Base-by-base conservation (phyloP, 2,329 filamentous ascomycete species). In the Phoma sp. region DNA sequence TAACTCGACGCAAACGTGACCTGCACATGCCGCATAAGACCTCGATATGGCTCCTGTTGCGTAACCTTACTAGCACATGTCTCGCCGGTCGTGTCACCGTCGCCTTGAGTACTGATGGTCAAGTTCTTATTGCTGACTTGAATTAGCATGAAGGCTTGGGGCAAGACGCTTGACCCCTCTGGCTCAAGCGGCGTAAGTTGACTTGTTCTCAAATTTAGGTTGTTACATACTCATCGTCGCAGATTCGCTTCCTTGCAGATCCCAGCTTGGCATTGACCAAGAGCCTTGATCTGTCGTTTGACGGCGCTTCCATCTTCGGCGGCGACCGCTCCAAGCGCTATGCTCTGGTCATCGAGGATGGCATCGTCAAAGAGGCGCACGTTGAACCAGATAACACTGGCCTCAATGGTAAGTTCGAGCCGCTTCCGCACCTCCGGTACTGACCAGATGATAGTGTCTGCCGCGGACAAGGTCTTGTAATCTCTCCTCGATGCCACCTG, bases 231-330 rank as follows among this genome's bases (percentile, higher is more conserved):
- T 68, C 25, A 69, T 33, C n/a, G 29, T 10, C 30, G 18, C 58
- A 95, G 90, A 88, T 96, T 68, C 91, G 93, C 60, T 96, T 96
- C 82, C 82, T 97, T 37, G 91, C 88, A 45, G 93, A 96, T 75
- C 89, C 91, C 7, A 82, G 85, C 7, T 89, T 86, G 54, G 81
- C 85, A 55, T 96, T 97, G 78, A 95, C 90, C 61, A 88, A 91
- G 73, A 88, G 89, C 3, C 82, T 96, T 32, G 91, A 96, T 55
- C 83, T 97, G 38, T 83, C 84, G 60, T 97, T 96, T 69, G 91
- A 96, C 60, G 88, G 84, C 46, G 81, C 84, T 10, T 81, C 89
- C 49, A 85, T 96, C 73, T 95, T 98, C 67, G 93, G 93, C 38
- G 87, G 88, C 65, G 80, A 85, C 65, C 86, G 93, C 61, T 89